Percentiles rank a stretch among this genome's conserved stretches.
These are phyloP conservation scores for Schizophyllum amplum DNA, from an alignment of 1,284 basidiomycete species.

Conservation along the genomic window DNA sequence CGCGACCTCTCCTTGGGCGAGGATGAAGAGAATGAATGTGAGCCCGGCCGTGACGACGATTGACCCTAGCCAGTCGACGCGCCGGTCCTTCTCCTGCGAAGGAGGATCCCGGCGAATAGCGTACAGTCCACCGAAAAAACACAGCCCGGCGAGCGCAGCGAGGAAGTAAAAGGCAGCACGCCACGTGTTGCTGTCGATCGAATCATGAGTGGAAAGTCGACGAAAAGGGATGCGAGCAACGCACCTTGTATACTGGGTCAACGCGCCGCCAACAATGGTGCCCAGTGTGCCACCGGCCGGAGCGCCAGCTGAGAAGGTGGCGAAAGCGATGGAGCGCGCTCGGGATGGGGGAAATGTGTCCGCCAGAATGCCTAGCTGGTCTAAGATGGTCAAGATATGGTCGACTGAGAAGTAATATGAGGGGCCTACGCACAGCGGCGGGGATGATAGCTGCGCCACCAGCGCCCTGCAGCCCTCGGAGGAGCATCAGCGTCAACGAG, in stretches of 20 bases:
- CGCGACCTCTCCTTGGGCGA: conserved; percentile 66
- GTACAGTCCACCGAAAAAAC: conserved; percentile 38
- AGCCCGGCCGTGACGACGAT: conserved; percentile 66
- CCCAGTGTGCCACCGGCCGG: conserved; percentile 39
- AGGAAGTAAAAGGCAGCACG: conserved; percentile 44
- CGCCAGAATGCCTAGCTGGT: conserved; percentile 33
- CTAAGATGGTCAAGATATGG: neutral
- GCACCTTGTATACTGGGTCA: conserved; percentile 26
- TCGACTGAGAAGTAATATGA: neutral
- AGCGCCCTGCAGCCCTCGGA: conserved; percentile 64
- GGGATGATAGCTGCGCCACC: conserved; percentile 65
- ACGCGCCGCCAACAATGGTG: conserved; percentile 32
- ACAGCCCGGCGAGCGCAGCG: conserved; percentile 42
- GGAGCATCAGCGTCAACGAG: conserved; percentile 48
- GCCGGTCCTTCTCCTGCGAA: conserved; percentile 37
- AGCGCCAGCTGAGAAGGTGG: conserved; percentile 37
- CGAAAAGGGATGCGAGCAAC: neutral
- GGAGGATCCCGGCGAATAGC: conserved; percentile 44
- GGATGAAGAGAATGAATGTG: conserved; percentile 72
- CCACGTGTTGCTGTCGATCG: conserved; percentile 30
- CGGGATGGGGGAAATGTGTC: conserved; percentile 26
- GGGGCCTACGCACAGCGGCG: conserved; percentile 46
- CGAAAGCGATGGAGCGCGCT: conserved; percentile 29
- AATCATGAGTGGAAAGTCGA: neutral
- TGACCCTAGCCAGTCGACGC: conserved; percentile 81